Evolutionary conservation across 495 filamentous ascomycete genomes (phyloP), one percentile per base, ranked within the genome.

Genomic region (Endocarpon pusillum): DNA sequence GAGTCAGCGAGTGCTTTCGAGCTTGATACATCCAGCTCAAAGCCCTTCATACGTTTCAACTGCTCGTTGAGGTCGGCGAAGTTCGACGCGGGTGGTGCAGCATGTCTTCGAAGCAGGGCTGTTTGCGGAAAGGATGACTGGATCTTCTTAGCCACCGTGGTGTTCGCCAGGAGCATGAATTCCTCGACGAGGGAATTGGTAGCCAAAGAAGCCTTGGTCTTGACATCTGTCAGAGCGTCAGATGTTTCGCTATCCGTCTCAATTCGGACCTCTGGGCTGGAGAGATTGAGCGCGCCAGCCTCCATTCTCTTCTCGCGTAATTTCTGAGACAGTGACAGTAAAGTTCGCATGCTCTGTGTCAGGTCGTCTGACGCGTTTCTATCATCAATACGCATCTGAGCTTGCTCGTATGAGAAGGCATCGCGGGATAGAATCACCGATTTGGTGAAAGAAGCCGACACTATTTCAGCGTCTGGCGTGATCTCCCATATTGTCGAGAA

Each of bases 151-250:
- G 85, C 89, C 17, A 97, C 89, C 39, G 73, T 81, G 49, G 81
- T 93, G 56, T 96, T 97, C 61, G 91, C 89, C 48, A 96, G 81
- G 47, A 96, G 67, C 89, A 97, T 97, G 64, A 97, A 96, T 46
- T 97, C 89, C 48, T 97, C 89, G 17, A 97, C 89, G 4, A 97
- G 67, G 17, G 86, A 94, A 62, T 94, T 96, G 35, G 89, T 97
- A 46, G 82, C 83, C n/a, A 96, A 72, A 38, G 80, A 70, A 36
- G 82, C 64, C 53, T 96, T 97, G 1, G 83, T 92, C 60, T 94
- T 83, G 40, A 99, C 78, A 48, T 99, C 91, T 4, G 56, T 53
- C 34, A 93, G 75, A 1, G 89, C 91, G 48, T 94, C 89, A 3
- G 85, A 92, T 0, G 86, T 92, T 45, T 97, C 87, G 8, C 78